Evolutionary conservation across 257 asterid genomes (phyloP), one percentile per base, ranked within the genome.

Genomic region (Nicotiana knightiana): DNA sequence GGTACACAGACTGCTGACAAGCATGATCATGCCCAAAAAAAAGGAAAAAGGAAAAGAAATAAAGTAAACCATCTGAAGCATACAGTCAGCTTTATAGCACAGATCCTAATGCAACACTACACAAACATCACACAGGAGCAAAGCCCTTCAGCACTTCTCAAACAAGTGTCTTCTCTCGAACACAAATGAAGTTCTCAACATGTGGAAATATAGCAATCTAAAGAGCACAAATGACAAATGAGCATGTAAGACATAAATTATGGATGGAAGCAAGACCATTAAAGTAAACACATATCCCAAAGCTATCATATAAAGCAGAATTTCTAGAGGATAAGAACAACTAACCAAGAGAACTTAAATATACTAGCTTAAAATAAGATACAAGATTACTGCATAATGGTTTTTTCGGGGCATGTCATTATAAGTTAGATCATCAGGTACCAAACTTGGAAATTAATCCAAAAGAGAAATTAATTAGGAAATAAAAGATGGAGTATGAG

Each of bases 241-340:
- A 73, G 26, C 37, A 73, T 48, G 79, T 4, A 51, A 26, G 46
- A 75, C 80, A 26, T 64, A 28, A 75, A 75, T 28, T 51, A 75
- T 48, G 63, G 80, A 28, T 28, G 80, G 63, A 75, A 75, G 63
- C 80, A 75, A 75, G 43, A 75, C 61, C 28, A 58, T 46, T 71
- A 6, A 71, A 46, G 61, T 71, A 24, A 24, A 46, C 8, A 46
- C 61, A 71, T 71, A 71, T 24, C 26, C 57, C 61, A 48, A 46
- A 24, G 79, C 79, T 46, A 71, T 46, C 61, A 71, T 71, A 71
- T 24, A 71, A 71, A 71, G 61, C 64, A 75, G 43, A 53, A 59
- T 51, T 33, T 48, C 80, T 48, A 75, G 64, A 48, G 79, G 53
- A 51, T 28, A 51, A 30, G 46, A 51, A 51, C 63, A 48, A 15